Percentiles rank a stretch among this genome's conserved stretches.
These are phyloP conservation scores for Sapria himalayana DNA, from an alignment of 345 rosid genomes.

Conservation along the genomic window DNA sequence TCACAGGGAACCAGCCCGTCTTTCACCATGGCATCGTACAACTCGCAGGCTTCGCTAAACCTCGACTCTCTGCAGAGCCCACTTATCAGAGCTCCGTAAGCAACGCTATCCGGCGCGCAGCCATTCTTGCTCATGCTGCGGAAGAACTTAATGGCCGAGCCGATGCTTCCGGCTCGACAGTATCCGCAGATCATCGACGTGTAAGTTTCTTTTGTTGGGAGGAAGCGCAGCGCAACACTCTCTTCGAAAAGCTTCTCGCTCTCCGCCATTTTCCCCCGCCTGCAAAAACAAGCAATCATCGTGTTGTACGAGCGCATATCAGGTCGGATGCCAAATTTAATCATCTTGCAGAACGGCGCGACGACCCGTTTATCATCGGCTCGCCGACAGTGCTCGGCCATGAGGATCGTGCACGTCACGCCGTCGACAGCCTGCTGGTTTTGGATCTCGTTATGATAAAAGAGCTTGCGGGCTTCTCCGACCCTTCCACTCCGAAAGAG, in stretches of 20 bases:
- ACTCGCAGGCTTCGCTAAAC: conserved; percentile 44
- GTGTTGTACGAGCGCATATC: conserved; percentile 49
- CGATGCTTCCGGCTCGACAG: conserved; percentile 32
- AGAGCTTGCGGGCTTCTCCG: conserved; percentile 38
- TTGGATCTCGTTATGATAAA: conserved; percentile 20
- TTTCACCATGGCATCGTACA: conserved; percentile 59
- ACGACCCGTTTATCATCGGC: conserved; percentile 29
- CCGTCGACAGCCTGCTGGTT: conserved; percentile 57
- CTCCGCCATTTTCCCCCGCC: conserved; percentile 43
- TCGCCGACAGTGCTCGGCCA: conserved; percentile 45
- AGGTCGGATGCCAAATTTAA: conserved; percentile 34
- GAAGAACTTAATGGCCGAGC: conserved; percentile 28
- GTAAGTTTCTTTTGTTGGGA: conserved; percentile 76
- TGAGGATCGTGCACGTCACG: conserved; percentile 67
- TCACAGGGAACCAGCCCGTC: conserved; percentile 54
- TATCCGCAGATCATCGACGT: conserved; percentile 70
- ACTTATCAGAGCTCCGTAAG: conserved; percentile 67
- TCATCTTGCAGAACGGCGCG: conserved; percentile 38
- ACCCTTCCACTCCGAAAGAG: conserved; percentile 50
- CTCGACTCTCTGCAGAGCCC: conserved; percentile 69
- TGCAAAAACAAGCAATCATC: conserved; percentile 47
- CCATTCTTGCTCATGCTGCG: conserved; percentile 36
- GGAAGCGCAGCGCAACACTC: conserved; percentile 28
- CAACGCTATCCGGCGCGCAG: conserved; percentile 45
- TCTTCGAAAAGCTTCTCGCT: conserved; percentile 39